Evolutionary conservation across 768 basidiomycete species (phyloP), one percentile per base, ranked within the genome.

Genomic region (Mycena sanguinolenta): DNA sequence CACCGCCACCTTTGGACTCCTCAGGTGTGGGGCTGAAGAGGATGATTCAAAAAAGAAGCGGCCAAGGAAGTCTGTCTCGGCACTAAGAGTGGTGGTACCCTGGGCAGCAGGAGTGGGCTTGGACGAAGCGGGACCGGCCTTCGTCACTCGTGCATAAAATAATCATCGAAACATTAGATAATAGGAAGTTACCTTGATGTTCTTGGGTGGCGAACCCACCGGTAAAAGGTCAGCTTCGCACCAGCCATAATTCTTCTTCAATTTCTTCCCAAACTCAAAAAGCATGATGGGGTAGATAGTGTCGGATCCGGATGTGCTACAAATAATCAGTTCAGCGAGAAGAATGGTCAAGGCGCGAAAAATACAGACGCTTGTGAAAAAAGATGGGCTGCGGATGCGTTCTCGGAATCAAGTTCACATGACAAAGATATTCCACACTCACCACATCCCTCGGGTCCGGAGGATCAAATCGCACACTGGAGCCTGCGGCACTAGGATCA

Each of bases 391-490:
- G 23, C 34, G 54, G 32, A 13, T 16, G 54, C 6, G n/a, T 28
- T 52, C 14, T 69, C 27, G 53, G 21, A 23, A 16, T 32, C 1
- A 27, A 10, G 27, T 36, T 17, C 0, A 27, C 28, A 32, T n/a
- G 28, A 52, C 17, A n/a, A 21, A 50, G 0, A 10, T 19, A 50
- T 3, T 14, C 46, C 17, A 21, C 30, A 77, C 85, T 78, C 70
- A 88, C 87, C 69, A 76, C 81, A 74, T 88, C 87, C 52, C 74
- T 78, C 50, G 78, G 75, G 73, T 90, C 82, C 21, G 92, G 94
- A 57, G 93, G 93, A 78, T 93, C 90, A 75, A 95, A 95, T 42
- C 93, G 87, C 39, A 95, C 94, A 77, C 92, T 92, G 13, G 93
- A 94, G 3, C 94, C 94, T 23, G 93, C 92, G 3, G 92, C 93